These are phyloP conservation scores for Marasmius tenuissimus DNA, from an alignment of 1,284 basidiomycete genomes.

Conservation along the genomic window DNA sequence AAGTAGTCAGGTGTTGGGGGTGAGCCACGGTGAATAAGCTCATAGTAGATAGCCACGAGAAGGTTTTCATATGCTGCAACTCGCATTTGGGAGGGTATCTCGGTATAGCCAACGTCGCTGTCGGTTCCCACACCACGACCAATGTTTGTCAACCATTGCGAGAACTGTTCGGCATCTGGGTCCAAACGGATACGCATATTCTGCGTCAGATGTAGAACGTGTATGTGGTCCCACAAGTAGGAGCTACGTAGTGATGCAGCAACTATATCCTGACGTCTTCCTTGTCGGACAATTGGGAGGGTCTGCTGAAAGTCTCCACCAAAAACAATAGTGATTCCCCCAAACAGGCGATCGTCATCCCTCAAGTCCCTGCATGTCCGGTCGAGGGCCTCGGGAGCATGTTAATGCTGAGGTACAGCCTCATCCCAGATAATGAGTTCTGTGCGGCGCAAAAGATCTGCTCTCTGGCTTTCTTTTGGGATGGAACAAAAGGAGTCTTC, in stretches of 20 bases:
- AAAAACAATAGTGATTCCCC: conserved; percentile 37
- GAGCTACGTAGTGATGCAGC: conserved; percentile 31
- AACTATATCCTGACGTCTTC: conserved; percentile 34
- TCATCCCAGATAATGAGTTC: conserved; percentile 42
- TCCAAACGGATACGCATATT: conserved; percentile 38
- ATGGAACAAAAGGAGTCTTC: conserved; percentile 32
- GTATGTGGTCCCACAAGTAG: conserved; percentile 32
- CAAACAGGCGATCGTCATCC: conserved; percentile 30
- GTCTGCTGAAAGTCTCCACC: conserved; percentile 40
- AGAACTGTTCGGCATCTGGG: conserved; percentile 28
- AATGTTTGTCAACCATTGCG: conserved; percentile 41
- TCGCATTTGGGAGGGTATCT: conserved; percentile 28
- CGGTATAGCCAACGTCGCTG: conserved; percentile 10
- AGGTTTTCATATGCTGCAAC: conserved; percentile 8
- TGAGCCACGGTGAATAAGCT: conserved; percentile 4
- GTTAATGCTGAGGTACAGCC: conserved; percentile 31
- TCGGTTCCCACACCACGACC: conserved; percentile 29
- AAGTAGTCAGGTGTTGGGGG: conserved; percentile 33
- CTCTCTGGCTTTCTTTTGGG: conserved; percentile 21
- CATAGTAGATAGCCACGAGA: conserved; percentile 11
- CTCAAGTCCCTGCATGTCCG: conserved; percentile 27
- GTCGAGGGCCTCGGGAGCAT: conserved; percentile 34
- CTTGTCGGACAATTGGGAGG: conserved; percentile 29
- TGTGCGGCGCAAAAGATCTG: conserved; percentile 26
- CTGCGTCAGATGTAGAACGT: conserved; percentile 26